phyloP scores from a whole-genome alignment of 345 rosid genomes.

The Melaleuca alternifolia region DNA sequence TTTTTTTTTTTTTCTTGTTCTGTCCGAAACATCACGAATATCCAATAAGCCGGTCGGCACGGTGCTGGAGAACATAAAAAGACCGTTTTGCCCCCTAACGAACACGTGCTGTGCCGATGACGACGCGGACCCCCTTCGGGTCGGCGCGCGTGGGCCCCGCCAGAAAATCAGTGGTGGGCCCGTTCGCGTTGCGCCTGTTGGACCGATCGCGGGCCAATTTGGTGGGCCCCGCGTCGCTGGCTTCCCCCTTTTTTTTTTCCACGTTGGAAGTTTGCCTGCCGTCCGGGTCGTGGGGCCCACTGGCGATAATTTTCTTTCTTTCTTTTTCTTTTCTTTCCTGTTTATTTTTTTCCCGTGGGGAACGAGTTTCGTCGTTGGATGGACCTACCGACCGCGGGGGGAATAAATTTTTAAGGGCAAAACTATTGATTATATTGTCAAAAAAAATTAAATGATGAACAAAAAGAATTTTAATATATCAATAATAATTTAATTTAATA shows the following conservation, averaged over 20 bases:
- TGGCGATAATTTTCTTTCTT: background rate
- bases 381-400: background rate
- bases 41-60: no score
- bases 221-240: background rate
- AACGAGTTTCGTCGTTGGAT: background rate
- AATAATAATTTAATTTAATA: no score
- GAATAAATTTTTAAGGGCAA: background rate
- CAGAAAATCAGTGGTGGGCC: background rate
- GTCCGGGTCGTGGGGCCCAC: background rate
- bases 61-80: no score
- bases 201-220: background rate
- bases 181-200: background rate
- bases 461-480: no score
- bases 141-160: background rate
- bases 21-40: no score
- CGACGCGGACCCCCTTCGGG: no score
- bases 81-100: background rate
- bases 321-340: no score
- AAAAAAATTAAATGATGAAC: background rate
- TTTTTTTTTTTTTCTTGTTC: background rate
- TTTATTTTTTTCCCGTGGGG: background rate
- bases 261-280: background rate
- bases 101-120: background rate
- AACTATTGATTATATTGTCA: background rate
- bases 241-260: background rate